Base-by-base conservation (phyloP, 106 monocot species). In the Platanthera guangdongensis region DNA sequence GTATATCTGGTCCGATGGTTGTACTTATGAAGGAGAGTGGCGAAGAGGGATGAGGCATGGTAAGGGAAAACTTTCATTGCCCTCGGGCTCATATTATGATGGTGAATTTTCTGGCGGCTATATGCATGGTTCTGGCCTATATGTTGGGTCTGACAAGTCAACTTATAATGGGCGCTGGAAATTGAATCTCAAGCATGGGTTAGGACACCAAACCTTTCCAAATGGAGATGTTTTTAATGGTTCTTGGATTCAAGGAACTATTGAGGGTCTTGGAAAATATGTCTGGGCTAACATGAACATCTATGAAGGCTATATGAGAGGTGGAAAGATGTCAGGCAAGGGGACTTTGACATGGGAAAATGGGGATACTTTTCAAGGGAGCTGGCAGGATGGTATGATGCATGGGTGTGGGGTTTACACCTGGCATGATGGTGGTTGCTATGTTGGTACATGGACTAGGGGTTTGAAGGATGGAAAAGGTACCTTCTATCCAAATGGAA, bases 401-500 rank as follows among this genome's bases (percentile, higher is more conserved):
- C 85, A 97, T 88, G 97, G 97, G 1, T 88, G 79, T 89, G 97
- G 97, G 69, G 88, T 97, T 68, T 97, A 94, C 79, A 88, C 86
- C 5, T 97, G 93, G 97, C 84, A 80, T 74, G 89, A 86, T 80
- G 89, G 93, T 74, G 91, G 94, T 48, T 91, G 76, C 77, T 97
- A 94, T 81, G 74, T 97, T 74, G 97, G 97, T 50, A 97, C 91
- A 50, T 97, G 97, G 97, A 97, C 93, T 21, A 87, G 89, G 74
- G 97, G 97, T 25, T 83, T 94, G 75, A 97, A 94, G 79, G 97
- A 97, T 86, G 97, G 97, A 16, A 97, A 93, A 78, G 97, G 97
- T 45, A 74, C 86, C 10, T 94, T 93, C 71, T 97, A 97, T 79
- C 97, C 93, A 16, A 83, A 79, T 54, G 87, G 93, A 77, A 82